phyloP scores from a whole-genome alignment of 2,329 filamentous ascomycete genomes.

The Fusarium vanettenii region DNA sequence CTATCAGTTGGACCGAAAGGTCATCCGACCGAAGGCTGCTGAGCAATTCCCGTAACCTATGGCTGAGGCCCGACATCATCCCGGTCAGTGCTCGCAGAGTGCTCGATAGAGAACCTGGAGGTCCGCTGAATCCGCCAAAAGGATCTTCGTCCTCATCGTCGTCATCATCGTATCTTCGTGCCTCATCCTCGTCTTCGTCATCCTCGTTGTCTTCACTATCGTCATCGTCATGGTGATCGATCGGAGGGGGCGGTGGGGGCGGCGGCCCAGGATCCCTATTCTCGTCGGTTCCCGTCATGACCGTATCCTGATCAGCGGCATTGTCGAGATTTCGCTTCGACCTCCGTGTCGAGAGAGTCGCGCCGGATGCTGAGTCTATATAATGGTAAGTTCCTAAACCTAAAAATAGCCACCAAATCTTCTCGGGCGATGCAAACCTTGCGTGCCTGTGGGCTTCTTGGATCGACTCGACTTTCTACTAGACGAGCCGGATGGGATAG shows the following conservation, averaged over 20 bases:
- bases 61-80: constrained; percentile 88
- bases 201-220: constrained; percentile 49
- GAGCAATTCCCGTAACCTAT: constrained; percentile 82
- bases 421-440: constrained; percentile 49
- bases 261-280: constrained; percentile 55
- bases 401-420: background rate
- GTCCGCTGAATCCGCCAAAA: constrained; percentile 75
- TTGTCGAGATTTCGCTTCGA: constrained; percentile 66
- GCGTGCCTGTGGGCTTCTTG: constrained; percentile 70
- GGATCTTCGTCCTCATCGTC: constrained; percentile 73
- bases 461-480: constrained; percentile 79
- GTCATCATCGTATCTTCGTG: constrained; percentile 65
- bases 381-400: constrained; percentile 20
- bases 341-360: constrained; percentile 56
- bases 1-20: constrained; percentile 90
- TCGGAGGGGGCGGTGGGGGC: constrained; percentile 57
- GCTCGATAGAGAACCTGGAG: constrained; percentile 73
- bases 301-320: constrained; percentile 70
- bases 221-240: constrained; percentile 52
- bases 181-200: constrained; percentile 46
- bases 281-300: constrained; percentile 78
- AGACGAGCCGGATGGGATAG: constrained; percentile 70
- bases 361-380: constrained; percentile 48
- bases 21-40: constrained; percentile 83
- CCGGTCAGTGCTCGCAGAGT: constrained; percentile 89